Base-by-base conservation (phyloP, 345 rosid genomes). In the Passiflora organensis region DNA sequence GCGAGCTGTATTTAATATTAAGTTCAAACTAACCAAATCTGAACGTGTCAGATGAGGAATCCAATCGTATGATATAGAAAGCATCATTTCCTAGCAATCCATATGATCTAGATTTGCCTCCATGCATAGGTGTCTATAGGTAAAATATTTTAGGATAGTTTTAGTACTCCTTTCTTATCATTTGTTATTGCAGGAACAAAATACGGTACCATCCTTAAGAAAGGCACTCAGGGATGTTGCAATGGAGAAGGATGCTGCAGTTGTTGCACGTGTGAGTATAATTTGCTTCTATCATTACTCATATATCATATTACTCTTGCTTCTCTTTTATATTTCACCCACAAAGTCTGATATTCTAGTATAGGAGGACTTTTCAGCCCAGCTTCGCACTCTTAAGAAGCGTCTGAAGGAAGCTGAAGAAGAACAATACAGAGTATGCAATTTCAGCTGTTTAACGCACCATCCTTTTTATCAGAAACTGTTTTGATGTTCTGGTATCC, bases 231-330 rank as follows among this genome's bases (percentile, higher is more conserved):
- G 76, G 81, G 97, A 93, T 73, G 91, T 86, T 53, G 99, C 96
- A 16, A 85, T 89, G 86, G 97, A 93, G 84, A 93, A 93, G 78
- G 97, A 93, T 82, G 99, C 97, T 44, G 95, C 99, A 65, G 97
- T 89, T 74, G 95, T 89, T 72, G 80, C 79, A 66, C 82, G 94
- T 80, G 99, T 85, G 76, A 9, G 43, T 39, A 32, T 20, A 13
- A 41, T 66, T 57, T n/a, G 22, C 34, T 39, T 1, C 10, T 8
- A 23, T 23, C 2, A 43, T 16, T 13, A 43, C 10, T 10, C 22
- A 1, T 10, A 1, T 20, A 12, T 42, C 19, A 4, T 14, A 49
- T 13, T 28, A 53, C 16, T 55, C 17, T 9, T 48, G 34, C 13
- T 52, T n/a, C 13, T 32, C 46, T 72, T 52, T 24, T 28, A 13